Base-by-base conservation (phyloP, 2,329 filamentous ascomycete species). In the Colletotrichum sojae region DNA sequence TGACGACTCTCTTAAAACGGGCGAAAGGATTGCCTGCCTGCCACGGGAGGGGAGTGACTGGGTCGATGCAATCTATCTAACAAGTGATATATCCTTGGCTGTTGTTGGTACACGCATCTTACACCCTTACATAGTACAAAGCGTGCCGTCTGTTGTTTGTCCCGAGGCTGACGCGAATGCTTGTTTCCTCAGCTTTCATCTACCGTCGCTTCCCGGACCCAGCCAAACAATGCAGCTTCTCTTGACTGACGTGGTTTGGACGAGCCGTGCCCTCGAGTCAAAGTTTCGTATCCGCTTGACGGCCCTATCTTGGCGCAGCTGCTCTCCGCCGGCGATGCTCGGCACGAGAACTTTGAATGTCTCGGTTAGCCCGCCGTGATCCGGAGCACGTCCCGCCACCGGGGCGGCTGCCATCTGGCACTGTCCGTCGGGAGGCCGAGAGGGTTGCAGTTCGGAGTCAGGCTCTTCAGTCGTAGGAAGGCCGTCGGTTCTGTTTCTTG, bases 401-500 rank as follows among this genome's bases (percentile, higher is more conserved):
- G 65, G 27, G 15, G 43, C 13, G 25, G 20, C 36, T 27, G 40
- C 27, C 40, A 31, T 31, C 22, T 25, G 43, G 40, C 46, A 45
- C 27, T 12, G 10, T 20, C 20, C 57, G 36, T 20, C 15, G 12
- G 13, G 18, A 8, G 22, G 27, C 18, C 10, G 4, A 9, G 31
- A 36, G 10, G 31, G 31, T 36, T 36, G 46, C n/a, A 49, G 1
- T 20, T 4, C 20, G 6, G 18, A 49, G 18, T 22, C 46, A 4
- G 46, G 12, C 20, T 20, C 6, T 20, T 18, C 25, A 70, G 46
- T 70, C 67, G 40, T 43, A 67, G 3, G 67, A 63, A 22, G 45
- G 6, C 36, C 63, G 49, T 20, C 70, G 62, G 40, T 31, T 58
- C 62, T 84, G 79, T 72, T 89, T 89, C 77, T 88, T 89, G 8